These are phyloP conservation scores for Podospora sp. DNA, from an alignment of 495 filamentous ascomycete genomes.

Conservation along the genomic window DNA sequence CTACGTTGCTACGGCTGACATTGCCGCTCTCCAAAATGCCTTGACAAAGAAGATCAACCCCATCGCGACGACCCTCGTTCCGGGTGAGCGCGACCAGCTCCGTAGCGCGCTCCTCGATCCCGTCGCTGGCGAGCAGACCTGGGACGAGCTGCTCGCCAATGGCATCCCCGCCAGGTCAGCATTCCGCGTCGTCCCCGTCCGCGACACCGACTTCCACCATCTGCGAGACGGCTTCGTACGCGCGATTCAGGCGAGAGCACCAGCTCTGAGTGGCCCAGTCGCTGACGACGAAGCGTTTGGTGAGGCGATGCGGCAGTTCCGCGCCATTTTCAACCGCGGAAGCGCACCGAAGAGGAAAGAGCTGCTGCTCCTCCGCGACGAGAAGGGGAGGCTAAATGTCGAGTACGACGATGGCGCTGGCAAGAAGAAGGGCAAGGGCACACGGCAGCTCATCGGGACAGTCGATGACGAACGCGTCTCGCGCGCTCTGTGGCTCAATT, in stretches of 20 bases:
- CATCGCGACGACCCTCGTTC: conserved; percentile 79
- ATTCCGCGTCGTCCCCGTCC: conserved; percentile 77
- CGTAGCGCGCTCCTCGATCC: conserved; percentile 69
- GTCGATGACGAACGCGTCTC: conserved; percentile 79
- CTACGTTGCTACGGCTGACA: conserved; percentile 80
- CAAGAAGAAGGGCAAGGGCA: conserved; percentile 41
- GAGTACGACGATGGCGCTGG: conserved; percentile 64
- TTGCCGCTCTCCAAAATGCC: conserved; percentile 55
- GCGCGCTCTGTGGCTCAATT: conserved; percentile 84
- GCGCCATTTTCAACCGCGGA: conserved; percentile 72
- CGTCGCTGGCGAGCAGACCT: conserved; percentile 65
- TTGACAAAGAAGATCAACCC: conserved; percentile 57
- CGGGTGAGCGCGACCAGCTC: conserved; percentile 72
- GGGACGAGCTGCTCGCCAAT: conserved; percentile 68
- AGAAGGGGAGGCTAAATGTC: conserved; percentile 65
- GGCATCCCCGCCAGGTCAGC: conserved; percentile 65
- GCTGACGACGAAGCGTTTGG: conserved; percentile 74
- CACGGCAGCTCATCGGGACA: conserved; percentile 59
- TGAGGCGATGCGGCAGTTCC: conserved; percentile 70
- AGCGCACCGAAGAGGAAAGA: conserved; percentile 75
- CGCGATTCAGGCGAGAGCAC: conserved; percentile 71
- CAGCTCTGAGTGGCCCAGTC: conserved; percentile 38
- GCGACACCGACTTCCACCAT: conserved; percentile 91
- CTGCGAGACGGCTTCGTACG: conserved; percentile 88
- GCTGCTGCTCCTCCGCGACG: conserved; percentile 70